These are phyloP conservation scores for Lepidium didymum DNA, from an alignment of 345 rosid genomes.

Conservation along the genomic window DNA sequence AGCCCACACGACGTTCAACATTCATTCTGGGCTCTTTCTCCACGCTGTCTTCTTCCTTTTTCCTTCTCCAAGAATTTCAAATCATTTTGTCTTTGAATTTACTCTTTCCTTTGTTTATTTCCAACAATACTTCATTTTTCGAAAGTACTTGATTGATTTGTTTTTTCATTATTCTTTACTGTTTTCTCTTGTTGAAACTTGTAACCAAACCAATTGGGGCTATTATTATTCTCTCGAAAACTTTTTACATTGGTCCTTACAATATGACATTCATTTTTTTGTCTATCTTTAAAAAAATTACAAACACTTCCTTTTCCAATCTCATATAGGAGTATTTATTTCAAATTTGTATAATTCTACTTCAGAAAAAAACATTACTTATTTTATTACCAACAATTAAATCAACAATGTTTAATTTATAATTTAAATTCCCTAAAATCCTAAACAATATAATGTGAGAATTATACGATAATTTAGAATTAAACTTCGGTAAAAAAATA, in stretches of 20 bases:
- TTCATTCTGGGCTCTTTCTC: conserved; percentile 50
- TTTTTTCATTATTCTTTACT: conserved; percentile 23
- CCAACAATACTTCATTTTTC: conserved; percentile 22
- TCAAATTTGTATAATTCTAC: not conserved
- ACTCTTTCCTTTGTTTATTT: conserved; percentile 40
- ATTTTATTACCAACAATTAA: no score
- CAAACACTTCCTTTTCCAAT: not conserved
- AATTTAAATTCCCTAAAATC: no score
- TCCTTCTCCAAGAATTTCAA: conserved; percentile 73
- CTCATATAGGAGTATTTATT: not conserved
- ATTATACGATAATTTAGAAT: no score
- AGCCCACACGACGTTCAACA: conserved; percentile 65
- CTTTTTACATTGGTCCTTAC: conserved; percentile 14
- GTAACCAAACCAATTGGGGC: conserved; percentile 13
- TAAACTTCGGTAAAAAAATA: no score
- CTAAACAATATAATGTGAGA: no score
- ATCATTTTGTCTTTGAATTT: conserved; percentile 98
- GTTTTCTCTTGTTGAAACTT: conserved; percentile 28
- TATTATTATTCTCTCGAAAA: conserved; percentile 4
- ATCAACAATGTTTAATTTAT: no score
- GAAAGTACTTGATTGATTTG: conserved; percentile 21
- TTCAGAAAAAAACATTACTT: not conserved
- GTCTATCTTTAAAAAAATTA: no score
- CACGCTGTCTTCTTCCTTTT: conserved; percentile 64
- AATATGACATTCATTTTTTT: conserved; percentile 2